phyloP scores from a whole-genome alignment of 306 rosid genomes.

The Vachellia pachyceras region DNA sequence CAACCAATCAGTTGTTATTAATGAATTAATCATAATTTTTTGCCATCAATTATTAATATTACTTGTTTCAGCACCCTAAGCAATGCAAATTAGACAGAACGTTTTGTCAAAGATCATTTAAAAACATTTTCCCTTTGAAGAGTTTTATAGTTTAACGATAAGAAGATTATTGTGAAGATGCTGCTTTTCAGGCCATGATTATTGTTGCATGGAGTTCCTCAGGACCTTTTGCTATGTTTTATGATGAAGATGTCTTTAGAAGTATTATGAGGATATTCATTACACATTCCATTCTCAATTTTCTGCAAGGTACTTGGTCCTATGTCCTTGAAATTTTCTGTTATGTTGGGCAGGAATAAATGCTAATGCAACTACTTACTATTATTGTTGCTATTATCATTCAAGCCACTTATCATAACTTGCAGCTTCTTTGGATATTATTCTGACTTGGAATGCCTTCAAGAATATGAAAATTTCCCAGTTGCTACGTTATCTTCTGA shows the following conservation, averaged over 20 bases:
- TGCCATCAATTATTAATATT: no score
- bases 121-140: no score
- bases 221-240: constrained; percentile 70
- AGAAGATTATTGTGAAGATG: background rate
- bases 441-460: constrained; percentile 86
- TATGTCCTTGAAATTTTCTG: constrained; percentile 11
- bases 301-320: constrained; percentile 75
- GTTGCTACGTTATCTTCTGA: constrained; percentile 83
- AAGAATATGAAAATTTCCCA: constrained; percentile 85
- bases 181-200: constrained; percentile 84
- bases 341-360: background rate
- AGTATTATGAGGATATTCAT: constrained; percentile 84
- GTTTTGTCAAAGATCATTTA: no score
- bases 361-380: background rate
- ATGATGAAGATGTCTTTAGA: constrained; percentile 76
- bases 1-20: background rate
- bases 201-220: constrained; percentile 88
- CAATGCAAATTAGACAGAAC: no score
- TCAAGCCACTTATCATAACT: constrained; percentile 30
- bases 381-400: background rate
- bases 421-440: constrained; percentile 85
- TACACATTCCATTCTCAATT: constrained; percentile 84
- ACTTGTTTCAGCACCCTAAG: no score
- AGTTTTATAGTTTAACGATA: no score
- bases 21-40: no score